phyloP scores from a whole-genome alignment of 345 rosid species.

The Gossypium stocksii region DNA sequence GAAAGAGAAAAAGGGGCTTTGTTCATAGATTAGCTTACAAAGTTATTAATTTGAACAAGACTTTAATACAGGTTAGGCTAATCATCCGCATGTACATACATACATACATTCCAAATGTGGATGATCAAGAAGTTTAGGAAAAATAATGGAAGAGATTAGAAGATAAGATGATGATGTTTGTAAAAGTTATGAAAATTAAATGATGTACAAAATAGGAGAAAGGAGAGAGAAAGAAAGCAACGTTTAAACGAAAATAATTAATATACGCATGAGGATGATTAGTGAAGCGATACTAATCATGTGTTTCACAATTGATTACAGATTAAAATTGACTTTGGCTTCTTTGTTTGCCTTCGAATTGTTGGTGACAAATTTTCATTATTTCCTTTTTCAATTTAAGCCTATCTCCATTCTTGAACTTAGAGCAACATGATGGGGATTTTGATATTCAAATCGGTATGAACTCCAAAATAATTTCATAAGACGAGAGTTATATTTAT shows the following conservation, averaged over 20 bases:
- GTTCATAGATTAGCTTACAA: no score
- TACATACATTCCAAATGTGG: not conserved
- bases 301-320: not conserved
- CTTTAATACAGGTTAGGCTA: not conserved
- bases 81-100: not conserved
- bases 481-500: no score
- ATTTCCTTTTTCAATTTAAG: not conserved
- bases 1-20: not conserved
- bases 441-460: not conserved
- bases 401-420: not conserved
- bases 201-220: not conserved
- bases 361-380: not conserved
- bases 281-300: not conserved
- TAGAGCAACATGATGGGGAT: not conserved
- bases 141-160: not conserved
- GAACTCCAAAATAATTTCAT: not conserved
- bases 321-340: not conserved
- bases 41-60: not conserved
- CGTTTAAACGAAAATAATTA: conserved; percentile 13
- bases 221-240: conserved; percentile 3
- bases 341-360: not conserved
- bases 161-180: not conserved
- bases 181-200: not conserved
- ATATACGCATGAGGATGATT: not conserved
- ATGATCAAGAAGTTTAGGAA: not conserved